These are phyloP conservation scores for Eimeria falciformis DNA, from an alignment of 169 alveolate genomes.

Conservation along the genomic window DNA sequence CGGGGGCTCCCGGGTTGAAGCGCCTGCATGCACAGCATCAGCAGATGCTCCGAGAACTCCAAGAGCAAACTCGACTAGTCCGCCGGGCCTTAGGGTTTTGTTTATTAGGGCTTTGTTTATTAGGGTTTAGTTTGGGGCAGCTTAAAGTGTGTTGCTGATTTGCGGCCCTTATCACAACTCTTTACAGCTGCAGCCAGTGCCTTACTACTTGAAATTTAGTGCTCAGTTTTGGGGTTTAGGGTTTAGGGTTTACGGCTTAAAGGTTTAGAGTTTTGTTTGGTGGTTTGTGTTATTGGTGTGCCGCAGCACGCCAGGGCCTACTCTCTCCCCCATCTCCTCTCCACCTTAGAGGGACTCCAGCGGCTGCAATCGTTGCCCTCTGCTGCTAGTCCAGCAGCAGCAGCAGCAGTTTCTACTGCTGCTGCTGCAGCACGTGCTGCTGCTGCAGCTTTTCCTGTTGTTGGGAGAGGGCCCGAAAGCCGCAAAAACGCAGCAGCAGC, in stretches of 20 bases:
- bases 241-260: background rate
- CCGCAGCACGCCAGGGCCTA: constrained; percentile 56
- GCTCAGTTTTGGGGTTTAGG: background rate
- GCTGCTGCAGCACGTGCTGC: constrained; percentile 50
- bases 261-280: background rate
- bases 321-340: constrained; percentile 44
- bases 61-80: constrained; percentile 21
- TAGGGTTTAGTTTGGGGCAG: background rate
- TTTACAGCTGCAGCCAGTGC: background rate
- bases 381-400: constrained; percentile 63
- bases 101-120: background rate
- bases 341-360: constrained; percentile 56
- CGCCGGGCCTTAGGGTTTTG: constrained; percentile 38
- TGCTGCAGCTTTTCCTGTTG: constrained; percentile 28
- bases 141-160: background rate
- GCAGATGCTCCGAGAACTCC: constrained; percentile 30
- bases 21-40: constrained; percentile 44
- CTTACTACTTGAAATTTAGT: background rate
- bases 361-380: constrained; percentile 57
- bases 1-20: constrained; percentile 55
- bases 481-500: constrained; percentile 26
- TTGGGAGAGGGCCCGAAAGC: background rate
- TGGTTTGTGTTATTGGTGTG: background rate
- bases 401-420: constrained; percentile 64
- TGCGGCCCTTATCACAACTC: background rate